Conservation (phyloP, 164 flowering plant species). For the Taxillus chinensis region DNA sequence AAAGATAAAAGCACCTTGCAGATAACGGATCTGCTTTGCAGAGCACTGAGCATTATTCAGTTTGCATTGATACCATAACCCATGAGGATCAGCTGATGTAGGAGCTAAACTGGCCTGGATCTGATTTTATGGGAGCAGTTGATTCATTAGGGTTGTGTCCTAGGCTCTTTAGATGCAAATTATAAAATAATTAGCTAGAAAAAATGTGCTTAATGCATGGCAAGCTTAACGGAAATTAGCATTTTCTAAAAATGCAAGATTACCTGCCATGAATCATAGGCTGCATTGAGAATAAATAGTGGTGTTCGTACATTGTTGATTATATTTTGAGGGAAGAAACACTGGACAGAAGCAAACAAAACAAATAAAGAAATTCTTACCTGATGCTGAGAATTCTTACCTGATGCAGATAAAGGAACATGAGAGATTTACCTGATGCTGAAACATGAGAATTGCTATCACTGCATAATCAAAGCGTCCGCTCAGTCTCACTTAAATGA, state of each 20-base stretch:
- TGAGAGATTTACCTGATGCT: no score
- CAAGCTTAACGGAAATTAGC: not conserved
- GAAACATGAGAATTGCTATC: no score
- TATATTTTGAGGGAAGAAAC: slow-evolving; percentile 70
- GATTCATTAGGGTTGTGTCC: not conserved
- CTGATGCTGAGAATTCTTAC: no score
- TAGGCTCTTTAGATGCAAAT: not conserved
- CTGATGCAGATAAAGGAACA: no score
- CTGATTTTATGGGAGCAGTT: slow-evolving; percentile 21
- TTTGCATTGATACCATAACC: slow-evolving; percentile 58
- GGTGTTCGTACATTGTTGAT: slow-evolving; percentile 44
- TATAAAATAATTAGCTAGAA: not conserved
- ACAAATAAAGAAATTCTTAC: no score
- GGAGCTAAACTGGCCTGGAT: slow-evolving; percentile 70
- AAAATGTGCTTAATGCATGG: not conserved
- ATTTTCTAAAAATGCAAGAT: slow-evolving; percentile 1
- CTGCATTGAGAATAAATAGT: slow-evolving; percentile 57
- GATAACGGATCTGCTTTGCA: slow-evolving; percentile 51
- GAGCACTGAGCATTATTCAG: slow-evolving; percentile 41
- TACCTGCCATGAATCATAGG: slow-evolving; percentile 82
- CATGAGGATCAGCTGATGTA: slow-evolving; percentile 61
- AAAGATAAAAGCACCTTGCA: slow-evolving; percentile 42
- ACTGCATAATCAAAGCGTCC: no score
- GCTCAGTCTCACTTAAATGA: no score
- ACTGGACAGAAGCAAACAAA: slow-evolving; percentile 35